These are phyloP conservation scores for Daldinia caldariorum DNA, from an alignment of 495 filamentous ascomycete species.

Conservation along the genomic window DNA sequence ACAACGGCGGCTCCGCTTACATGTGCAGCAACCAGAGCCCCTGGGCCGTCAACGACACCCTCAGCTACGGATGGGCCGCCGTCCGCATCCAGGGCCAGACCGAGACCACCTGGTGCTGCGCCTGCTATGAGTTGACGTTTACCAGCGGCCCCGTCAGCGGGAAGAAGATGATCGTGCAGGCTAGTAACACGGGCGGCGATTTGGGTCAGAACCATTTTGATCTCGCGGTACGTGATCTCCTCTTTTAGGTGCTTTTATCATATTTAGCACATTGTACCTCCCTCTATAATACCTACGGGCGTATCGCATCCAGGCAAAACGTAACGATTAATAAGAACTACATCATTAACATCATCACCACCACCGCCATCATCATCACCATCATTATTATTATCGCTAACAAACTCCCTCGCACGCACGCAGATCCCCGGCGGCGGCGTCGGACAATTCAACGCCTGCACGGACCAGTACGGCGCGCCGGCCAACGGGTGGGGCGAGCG, in stretches of 20 bases:
- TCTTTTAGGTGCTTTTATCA: not conserved
- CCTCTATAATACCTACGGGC: too few species aligned
- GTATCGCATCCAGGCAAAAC: too few species aligned
- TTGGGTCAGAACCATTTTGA: constrained; percentile 70
- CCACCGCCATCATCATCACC: too few species aligned
- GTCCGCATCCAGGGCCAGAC: constrained; percentile 63
- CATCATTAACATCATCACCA: too few species aligned
- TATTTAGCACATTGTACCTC: too few species aligned
- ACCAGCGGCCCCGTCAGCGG: constrained; percentile 64
- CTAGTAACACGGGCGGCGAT: constrained; percentile 72
- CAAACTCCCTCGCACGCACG: not conserved
- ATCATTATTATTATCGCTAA: too few species aligned
- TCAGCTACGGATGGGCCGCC: constrained; percentile 72
- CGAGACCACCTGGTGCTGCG: constrained; percentile 70
- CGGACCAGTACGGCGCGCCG: constrained; percentile 67
- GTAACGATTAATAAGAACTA: too few species aligned
- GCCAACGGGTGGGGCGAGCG: constrained; percentile 67
- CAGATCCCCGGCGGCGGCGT: constrained; percentile 74
- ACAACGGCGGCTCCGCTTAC: constrained; percentile 65
- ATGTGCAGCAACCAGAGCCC: constrained; percentile 71
- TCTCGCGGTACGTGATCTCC: constrained; percentile 57
- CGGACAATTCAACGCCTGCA: constrained; percentile 71
- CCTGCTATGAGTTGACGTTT: constrained; percentile 74
- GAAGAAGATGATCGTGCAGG: constrained; percentile 75
- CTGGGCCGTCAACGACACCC: constrained; percentile 66